A percentile compares a stretch with the other conserved stretches of the same genome.
Conservation (phyloP, 2,329 filamentous ascomycete genomes). For the Lasiodiplodia theobromae region DNA sequence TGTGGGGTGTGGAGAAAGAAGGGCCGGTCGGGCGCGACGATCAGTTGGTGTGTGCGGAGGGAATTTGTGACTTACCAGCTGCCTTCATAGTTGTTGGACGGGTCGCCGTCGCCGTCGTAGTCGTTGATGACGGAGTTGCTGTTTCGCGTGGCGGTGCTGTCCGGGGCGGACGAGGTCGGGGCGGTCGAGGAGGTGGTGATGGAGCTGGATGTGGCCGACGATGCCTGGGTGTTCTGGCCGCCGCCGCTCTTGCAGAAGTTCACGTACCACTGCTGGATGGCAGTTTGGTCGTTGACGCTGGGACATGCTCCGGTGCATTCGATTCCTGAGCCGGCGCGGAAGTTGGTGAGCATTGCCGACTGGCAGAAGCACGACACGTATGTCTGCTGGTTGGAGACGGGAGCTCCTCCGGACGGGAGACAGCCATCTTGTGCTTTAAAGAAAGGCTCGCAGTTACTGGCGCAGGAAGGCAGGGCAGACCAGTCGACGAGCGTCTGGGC, state of each 20-base stretch:
- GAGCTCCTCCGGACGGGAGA: constrained; percentile 64
- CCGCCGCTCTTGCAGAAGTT: constrained; percentile 61
- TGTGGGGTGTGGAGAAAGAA: not conserved
- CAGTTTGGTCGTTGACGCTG: constrained; percentile 58
- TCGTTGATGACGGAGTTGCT: constrained; percentile 35
- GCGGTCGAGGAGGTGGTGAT: constrained; percentile 34
- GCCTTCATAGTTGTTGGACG: constrained; percentile 33
- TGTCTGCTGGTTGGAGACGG: constrained; percentile 56
- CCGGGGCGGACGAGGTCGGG: not conserved
- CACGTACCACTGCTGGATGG: constrained; percentile 74
- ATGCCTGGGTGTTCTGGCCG: constrained; percentile 30
- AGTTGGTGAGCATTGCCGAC: constrained; percentile 64
- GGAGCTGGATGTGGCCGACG: constrained; percentile 40
- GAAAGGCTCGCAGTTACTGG: constrained; percentile 43
- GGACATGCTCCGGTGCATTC: constrained; percentile 70
- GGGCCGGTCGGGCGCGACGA: not conserved
- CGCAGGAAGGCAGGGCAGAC: constrained; percentile 46
- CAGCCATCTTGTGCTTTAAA: constrained; percentile 71
- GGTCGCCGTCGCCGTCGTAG: constrained; percentile 37
- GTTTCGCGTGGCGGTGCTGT: constrained; percentile 31
- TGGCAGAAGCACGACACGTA: constrained; percentile 79
- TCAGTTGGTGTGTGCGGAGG: not conserved
- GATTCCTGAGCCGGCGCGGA: constrained; percentile 49
- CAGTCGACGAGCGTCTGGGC: constrained; percentile 34
- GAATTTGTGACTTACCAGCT: constrained; percentile 33